phyloP scores from a whole-genome alignment of 371 early-diverging fungal species.

The Batrachochytrium dendrobatidis region DNA sequence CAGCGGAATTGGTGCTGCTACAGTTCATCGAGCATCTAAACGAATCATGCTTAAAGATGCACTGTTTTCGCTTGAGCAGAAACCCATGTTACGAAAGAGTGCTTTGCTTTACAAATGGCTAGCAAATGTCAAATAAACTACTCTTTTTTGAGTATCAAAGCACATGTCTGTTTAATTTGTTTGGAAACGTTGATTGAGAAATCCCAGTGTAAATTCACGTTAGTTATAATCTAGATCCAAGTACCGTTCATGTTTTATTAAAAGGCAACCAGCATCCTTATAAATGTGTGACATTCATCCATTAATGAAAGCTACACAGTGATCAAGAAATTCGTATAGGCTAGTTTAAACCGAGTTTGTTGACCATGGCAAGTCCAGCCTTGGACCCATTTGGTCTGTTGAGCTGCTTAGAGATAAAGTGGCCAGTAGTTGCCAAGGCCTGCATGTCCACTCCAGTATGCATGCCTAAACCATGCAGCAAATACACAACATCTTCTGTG shows the following conservation, averaged over 20 bases:
- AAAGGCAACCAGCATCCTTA: too few species aligned
- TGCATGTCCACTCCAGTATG: constrained; percentile 72
- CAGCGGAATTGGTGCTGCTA: not conserved
- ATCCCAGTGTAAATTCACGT: too few species aligned
- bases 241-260: too few species aligned
- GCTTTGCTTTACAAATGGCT: constrained; percentile 27
- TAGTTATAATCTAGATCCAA: too few species aligned
- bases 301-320: too few species aligned
- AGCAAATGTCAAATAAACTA: constrained; percentile 17
- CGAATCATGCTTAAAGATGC: constrained; percentile 30
- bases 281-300: not conserved
- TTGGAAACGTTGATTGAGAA: too few species aligned
- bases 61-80: constrained; percentile 24
- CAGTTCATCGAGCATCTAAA: constrained; percentile 18
- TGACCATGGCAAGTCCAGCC: constrained; percentile 19
- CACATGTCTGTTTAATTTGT: too few species aligned
- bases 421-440: constrained; percentile 64
- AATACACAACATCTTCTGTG: constrained; percentile 93
- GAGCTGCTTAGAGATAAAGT: constrained; percentile 75
- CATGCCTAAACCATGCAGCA: constrained; percentile 79
- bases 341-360: not conserved
- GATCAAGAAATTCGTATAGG: not conserved
- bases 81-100: constrained; percentile 20
- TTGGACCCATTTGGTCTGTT: constrained; percentile 36
- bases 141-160: too few species aligned